These are phyloP conservation scores for Calonectria fujianensis DNA, from an alignment of 2,329 filamentous ascomycete species.

Conservation along the genomic window DNA sequence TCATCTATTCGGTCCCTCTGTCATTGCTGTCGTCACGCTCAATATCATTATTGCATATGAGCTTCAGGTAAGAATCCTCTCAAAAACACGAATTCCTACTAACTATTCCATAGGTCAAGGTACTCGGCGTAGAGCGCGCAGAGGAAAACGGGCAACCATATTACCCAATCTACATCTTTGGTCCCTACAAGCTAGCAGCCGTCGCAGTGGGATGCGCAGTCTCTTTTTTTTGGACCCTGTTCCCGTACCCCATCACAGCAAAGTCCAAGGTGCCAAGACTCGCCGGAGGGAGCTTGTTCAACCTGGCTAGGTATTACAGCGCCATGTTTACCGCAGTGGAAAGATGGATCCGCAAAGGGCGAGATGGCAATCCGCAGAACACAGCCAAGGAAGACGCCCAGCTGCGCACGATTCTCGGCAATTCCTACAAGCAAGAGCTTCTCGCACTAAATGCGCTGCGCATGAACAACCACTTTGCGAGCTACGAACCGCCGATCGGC, in stretches of 20 bases:
- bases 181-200: conserved; percentile 39
- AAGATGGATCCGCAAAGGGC: conserved; percentile 28
- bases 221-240: conserved; percentile 43
- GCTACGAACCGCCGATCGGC: conserved; percentile 39
- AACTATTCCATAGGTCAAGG: conserved; percentile 31
- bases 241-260: conserved; percentile 42
- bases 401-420: conserved; percentile 4
- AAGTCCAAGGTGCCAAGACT: conserved; percentile 40
- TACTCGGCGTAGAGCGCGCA: conserved; percentile 27
- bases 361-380: not conserved
- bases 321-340: conserved; percentile 36
- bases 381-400: not conserved
- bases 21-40: conserved; percentile 40
- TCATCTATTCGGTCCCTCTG: conserved; percentile 36
- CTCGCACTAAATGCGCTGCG: conserved; percentile 30
- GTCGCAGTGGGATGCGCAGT: conserved; percentile 38
- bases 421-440: conserved; percentile 34
- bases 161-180: conserved; percentile 40
- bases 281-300: conserved; percentile 34
- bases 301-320: conserved; percentile 40
- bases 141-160: conserved; percentile 40
- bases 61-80: conserved; percentile 37
- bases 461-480: conserved; percentile 35
- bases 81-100: not conserved
- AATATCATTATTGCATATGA: conserved; percentile 43